A percentile compares a stretch with the other conserved stretches of the same genome.
phyloP scores from a whole-genome alignment of 495 filamentous ascomycete genomes.

The Podospora comata region DNA sequence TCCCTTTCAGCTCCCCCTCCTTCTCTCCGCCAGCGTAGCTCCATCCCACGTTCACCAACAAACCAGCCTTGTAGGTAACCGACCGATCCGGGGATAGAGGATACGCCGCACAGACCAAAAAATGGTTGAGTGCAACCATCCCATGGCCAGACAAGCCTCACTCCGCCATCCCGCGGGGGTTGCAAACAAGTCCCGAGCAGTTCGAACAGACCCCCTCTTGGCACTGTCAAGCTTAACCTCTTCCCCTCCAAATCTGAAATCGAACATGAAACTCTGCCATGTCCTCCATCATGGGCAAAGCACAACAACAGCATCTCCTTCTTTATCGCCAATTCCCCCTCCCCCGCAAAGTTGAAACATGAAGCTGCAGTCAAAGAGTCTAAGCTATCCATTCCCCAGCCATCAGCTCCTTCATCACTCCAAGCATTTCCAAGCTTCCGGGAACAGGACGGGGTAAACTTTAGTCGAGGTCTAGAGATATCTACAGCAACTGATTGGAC shows the following conservation, averaged over 20 bases:
- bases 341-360: neutral
- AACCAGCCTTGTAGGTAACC: neutral
- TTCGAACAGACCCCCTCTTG: too few species aligned
- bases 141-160: neutral
- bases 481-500: neutral
- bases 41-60: neutral
- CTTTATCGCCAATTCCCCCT: neutral
- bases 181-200: neutral
- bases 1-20: neutral
- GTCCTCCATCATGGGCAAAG: neutral
- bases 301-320: neutral
- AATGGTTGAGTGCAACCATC: neutral
- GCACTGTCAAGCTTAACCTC: too few species aligned
- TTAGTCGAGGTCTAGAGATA: neutral
- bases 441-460: neutral
- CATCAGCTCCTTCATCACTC: too few species aligned
- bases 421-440: neutral
- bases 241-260: neutral
- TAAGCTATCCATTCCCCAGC: too few species aligned
- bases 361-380: neutral
- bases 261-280: slow-evolving; percentile 1
- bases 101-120: neutral
- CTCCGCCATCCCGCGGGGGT: neutral
- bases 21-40: neutral
- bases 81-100: neutral